Evolutionary conservation across 331 rosid genomes (phyloP), one percentile per base, ranked within the genome.

Genomic region (Quercus tomentella): DNA sequence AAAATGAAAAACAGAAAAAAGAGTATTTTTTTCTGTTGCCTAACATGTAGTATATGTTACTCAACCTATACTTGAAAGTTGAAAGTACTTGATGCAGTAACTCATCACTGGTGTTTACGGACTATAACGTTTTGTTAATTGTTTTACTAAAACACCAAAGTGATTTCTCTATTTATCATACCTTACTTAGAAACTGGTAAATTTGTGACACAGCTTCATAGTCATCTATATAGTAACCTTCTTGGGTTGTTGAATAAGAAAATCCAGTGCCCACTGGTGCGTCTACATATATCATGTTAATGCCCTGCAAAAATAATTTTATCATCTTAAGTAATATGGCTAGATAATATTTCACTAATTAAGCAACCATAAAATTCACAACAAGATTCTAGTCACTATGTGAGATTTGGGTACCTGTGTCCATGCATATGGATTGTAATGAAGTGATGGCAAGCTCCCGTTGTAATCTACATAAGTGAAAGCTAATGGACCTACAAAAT

Each of bases 361-460:
- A 49, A 49, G 54, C 70, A 6, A 33, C 43, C 25, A 21, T n/a
- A 11, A 57, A 63, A 8, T 28, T 63, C 18, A 63, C 37, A 28
- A 14, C 10, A 63, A 63, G 41, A 63, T 6, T 18, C 4, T 63
- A 30, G 43, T 12, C 41, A 28, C 7, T 21, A 23, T 56, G 4
- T 28, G 25, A 55, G 43, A 54, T 26, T 30, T 87, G 61, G 79
- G 4, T 45, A 76, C 74, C 54, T 77, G 18, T 16, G 85, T 52
- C 91, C 89, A 87, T 0, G 77, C 4, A 61, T 87, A 77, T 17
- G 87, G 87, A 65, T 87, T 87, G 74, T 75, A 61, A 73, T 77
- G 60, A 51, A 87, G 89, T 8, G 65, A 80, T 15, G 89, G 90
- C 30, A 84, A 52, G 28, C 41, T 35, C 37, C 82, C 91, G 31